These are phyloP conservation scores for Prunus davidiana DNA, from an alignment of 306 rosid species.

Conservation along the genomic window DNA sequence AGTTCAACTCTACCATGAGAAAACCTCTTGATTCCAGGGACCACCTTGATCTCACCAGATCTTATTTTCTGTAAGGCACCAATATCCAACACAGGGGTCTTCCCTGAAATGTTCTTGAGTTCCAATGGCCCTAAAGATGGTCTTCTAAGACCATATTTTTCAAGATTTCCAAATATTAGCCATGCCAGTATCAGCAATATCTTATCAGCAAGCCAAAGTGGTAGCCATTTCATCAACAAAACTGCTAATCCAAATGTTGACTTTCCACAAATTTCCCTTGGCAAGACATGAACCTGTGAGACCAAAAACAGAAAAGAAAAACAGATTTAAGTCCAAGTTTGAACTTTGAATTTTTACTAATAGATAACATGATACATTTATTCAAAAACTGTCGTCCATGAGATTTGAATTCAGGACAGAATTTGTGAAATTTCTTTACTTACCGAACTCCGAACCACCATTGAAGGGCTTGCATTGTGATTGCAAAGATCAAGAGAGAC, in stretches of 20 bases:
- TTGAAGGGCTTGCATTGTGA: constrained; percentile 66
- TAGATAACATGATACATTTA: neutral
- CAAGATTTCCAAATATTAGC: constrained; percentile 60
- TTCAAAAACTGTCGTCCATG: neutral
- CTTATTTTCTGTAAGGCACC: constrained; percentile 76
- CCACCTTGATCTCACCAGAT: constrained; percentile 73
- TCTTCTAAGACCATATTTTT: constrained; percentile 66
- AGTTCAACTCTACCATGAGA: constrained; percentile 59
- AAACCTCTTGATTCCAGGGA: constrained; percentile 76
- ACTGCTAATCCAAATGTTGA: constrained; percentile 75
- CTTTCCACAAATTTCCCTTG: constrained; percentile 70
- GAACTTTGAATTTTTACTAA: neutral
- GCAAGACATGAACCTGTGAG: constrained; percentile 75
- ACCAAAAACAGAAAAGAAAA: neutral
- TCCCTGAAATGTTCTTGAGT: constrained; percentile 72
- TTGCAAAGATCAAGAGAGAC: constrained; percentile 88
- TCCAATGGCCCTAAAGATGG: constrained; percentile 72
- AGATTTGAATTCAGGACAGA: neutral
- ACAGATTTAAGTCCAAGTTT: neutral
- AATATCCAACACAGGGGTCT: constrained; percentile 86
- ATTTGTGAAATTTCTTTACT: constrained; percentile 27
- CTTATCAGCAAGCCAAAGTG: constrained; percentile 77
- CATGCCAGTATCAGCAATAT: constrained; percentile 52
- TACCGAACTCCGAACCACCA: constrained; percentile 93
- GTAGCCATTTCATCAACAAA: constrained; percentile 59